Evolutionary conservation across 2,329 filamentous ascomycete species (phyloP).

Genomic region (Clarireedia sp.): DNA sequence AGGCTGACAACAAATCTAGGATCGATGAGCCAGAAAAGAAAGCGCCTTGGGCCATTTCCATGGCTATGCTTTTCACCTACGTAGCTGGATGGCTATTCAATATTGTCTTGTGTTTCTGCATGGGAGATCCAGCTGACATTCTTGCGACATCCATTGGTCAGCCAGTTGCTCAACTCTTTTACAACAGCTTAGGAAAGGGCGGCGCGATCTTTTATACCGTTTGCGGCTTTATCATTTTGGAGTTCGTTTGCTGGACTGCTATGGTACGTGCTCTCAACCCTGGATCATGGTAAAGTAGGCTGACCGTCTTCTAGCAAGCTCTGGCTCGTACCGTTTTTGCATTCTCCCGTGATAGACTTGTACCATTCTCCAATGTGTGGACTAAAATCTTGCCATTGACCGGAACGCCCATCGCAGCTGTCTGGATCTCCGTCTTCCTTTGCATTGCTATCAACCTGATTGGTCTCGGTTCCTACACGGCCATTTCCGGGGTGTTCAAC

Average conservation of each 20-base stretch:
- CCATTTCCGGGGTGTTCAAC: constrained; percentile 46
- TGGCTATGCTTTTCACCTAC: constrained; percentile 49
- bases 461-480: constrained; percentile 46
- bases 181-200: constrained; percentile 46
- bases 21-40: constrained; percentile 42
- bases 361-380: constrained; percentile 48
- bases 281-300: constrained; percentile 35
- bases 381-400: constrained; percentile 43
- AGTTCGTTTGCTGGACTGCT: constrained; percentile 51
- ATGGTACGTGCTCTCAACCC: constrained; percentile 34
- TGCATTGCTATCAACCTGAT: constrained; percentile 52
- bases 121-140: constrained; percentile 34
- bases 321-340: constrained; percentile 46
- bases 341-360: constrained; percentile 52
- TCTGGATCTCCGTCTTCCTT: constrained; percentile 48
- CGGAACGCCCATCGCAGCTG: constrained; percentile 52
- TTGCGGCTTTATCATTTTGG: constrained; percentile 49
- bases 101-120: constrained; percentile 49
- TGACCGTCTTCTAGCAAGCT: constrained; percentile 31
- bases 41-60: constrained; percentile 47
- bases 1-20: constrained; percentile 12
- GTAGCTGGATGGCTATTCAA: constrained; percentile 48
- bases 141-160: constrained; percentile 41
- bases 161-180: constrained; percentile 50
- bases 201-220: constrained; percentile 43